Evolutionary conservation across 345 rosid species (phyloP).

Genomic region (Eucalyptus cloeziana): DNA sequence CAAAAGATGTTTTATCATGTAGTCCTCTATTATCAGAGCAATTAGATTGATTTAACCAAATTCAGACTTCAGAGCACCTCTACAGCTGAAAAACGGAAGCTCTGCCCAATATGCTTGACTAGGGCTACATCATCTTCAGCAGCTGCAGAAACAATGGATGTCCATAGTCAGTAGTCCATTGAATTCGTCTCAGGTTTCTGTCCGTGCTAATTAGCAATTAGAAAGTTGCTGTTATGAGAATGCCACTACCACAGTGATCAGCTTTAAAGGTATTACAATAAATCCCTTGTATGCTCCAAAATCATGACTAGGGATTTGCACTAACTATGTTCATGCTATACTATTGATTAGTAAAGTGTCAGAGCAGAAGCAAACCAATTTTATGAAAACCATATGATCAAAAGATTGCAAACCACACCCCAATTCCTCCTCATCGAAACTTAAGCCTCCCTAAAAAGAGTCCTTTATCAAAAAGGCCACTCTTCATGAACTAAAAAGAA

Average conservation of each 20-base stretch:
- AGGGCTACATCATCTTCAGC: slow-evolving; percentile 72
- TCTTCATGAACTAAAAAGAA: neutral
- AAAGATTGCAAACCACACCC: neutral
- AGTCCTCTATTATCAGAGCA: neutral
- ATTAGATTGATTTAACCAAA: neutral
- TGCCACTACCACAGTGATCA: neutral
- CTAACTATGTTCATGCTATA: neutral
- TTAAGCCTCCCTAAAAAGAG: neutral
- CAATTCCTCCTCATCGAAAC: neutral
- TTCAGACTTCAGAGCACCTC: slow-evolving; percentile 27
- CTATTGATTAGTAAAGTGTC: neutral
- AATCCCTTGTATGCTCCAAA: neutral
- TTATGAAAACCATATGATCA: neutral
- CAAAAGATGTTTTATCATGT: neutral
- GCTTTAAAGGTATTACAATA: neutral
- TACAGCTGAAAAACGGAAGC: slow-evolving; percentile 72
- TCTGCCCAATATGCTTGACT: slow-evolving; percentile 82
- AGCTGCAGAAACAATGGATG: slow-evolving; percentile 20
- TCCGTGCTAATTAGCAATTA: neutral
- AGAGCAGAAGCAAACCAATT: neutral
- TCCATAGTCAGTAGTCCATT: neutral
- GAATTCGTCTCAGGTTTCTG: neutral
- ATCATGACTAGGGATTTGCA: neutral
- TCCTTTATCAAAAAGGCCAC: neutral
- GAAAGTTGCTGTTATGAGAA: neutral